phyloP scores from a whole-genome alignment of 768 basidiomycete species.

The Mycena rebaudengoi region DNA sequence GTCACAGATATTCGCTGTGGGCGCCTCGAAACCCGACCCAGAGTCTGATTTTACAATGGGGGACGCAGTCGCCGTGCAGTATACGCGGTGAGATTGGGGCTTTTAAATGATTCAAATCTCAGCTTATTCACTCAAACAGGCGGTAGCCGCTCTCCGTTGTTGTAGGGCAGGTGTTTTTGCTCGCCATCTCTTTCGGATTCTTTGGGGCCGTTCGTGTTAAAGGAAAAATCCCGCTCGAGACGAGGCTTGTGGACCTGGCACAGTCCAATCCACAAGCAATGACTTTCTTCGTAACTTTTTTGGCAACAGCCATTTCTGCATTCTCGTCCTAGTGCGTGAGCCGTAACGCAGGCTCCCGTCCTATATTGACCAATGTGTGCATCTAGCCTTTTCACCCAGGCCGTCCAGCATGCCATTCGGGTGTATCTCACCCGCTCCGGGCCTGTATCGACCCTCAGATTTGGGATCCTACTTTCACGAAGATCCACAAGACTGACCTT shows the following conservation, averaged over 20 bases:
- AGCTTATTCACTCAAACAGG: too few relatives aligned
- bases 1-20: too few relatives aligned
- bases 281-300: neutral
- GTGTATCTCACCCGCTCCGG: neutral
- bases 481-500: neutral
- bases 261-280: neutral
- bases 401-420: neutral
- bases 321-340: neutral
- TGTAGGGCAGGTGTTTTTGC: neutral
- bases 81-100: too few relatives aligned
- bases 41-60: too few relatives aligned
- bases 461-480: slow-evolving; percentile 3
- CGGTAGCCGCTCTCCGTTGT: slow-evolving; percentile 1
- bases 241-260: neutral
- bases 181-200: neutral
- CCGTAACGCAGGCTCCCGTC: neutral
- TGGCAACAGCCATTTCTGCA: neutral
- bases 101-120: too few relatives aligned
- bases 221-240: neutral
- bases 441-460: neutral
- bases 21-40: too few relatives aligned
- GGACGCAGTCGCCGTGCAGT: too few relatives aligned
- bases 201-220: neutral
- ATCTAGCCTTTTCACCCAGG: slow-evolving; percentile 8
- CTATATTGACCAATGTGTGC: neutral